Evolutionary conservation across 176 grass and related monocot species (phyloP).

Genomic region (Ensete glaucum): DNA sequence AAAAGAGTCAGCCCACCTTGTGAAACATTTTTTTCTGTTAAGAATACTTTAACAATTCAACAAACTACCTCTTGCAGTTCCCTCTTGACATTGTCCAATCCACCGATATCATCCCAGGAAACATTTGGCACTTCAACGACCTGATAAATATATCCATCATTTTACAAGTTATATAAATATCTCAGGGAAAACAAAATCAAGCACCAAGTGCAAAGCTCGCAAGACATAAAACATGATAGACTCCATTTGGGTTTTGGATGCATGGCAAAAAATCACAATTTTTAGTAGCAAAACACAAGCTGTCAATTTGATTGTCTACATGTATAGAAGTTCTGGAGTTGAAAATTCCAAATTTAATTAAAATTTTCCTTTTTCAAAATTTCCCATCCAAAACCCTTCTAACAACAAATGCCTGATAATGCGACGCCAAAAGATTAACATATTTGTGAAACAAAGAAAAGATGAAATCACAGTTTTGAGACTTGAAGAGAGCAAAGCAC

Average conservation of each 20-base stretch:
- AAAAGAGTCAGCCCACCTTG: not conserved
- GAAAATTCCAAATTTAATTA: no score
- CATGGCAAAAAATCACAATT: not conserved
- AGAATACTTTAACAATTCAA: not conserved
- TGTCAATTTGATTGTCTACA: no score
- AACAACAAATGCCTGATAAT: no score
- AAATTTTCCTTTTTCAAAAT: no score
- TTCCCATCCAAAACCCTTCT: no score
- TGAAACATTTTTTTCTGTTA: not conserved
- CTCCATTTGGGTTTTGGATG: not conserved
- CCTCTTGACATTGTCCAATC: slow-evolving; percentile 19
- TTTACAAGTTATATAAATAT: not conserved
- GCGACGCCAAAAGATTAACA: not conserved
- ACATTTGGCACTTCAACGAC: slow-evolving; percentile 22
- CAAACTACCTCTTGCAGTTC: slow-evolving; percentile 18
- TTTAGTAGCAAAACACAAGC: no score
- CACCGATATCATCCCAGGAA: slow-evolving; percentile 17
- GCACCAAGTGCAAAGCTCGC: not conserved
- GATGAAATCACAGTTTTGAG: not conserved
- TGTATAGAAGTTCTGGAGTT: no score
- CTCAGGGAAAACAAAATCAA: not conserved
- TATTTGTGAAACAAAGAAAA: no score
- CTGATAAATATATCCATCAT: not conserved
- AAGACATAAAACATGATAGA: not conserved
- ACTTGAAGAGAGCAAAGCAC: not conserved